A percentile compares a stretch with the other conserved stretches of the same genome.
phyloP scores from a whole-genome alignment of 306 rosid genomes.

The Glycine latifolia region DNA sequence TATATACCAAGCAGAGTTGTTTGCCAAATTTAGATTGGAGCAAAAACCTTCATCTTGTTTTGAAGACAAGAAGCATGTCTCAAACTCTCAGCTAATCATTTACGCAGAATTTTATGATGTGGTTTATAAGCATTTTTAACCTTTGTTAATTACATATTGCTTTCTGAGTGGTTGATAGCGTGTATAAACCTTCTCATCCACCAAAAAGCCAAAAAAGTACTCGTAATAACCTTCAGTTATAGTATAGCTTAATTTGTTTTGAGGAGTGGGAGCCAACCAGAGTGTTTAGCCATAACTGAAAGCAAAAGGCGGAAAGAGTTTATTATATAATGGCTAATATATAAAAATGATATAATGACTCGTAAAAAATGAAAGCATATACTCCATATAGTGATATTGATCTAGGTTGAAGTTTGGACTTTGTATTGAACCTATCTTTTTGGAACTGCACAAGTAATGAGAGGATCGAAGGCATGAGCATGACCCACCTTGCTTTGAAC shows the following conservation, averaged over 20 bases:
- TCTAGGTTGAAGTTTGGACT: background rate
- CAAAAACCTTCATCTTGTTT: background rate
- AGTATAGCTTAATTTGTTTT: background rate
- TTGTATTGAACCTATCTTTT: background rate
- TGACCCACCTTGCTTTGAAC: background rate
- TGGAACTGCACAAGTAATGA: constrained; percentile 29
- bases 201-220: constrained; percentile 25
- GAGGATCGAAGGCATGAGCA: background rate
- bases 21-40: background rate
- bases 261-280: background rate
- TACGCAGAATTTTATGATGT: background rate
- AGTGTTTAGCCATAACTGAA: no score
- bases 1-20: background rate
- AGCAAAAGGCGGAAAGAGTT: background rate
- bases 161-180: constrained; percentile 34
- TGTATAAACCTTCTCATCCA: constrained; percentile 19
- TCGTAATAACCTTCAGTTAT: constrained; percentile 11
- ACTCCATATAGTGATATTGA: background rate
- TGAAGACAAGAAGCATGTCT: constrained; percentile 20
- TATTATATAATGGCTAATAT: background rate
- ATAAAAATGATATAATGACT: background rate
- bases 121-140: background rate
- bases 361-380: background rate
- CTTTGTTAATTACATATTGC: constrained; percentile 1
- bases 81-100: background rate